Evolutionary conservation across 179 eudicot species (phyloP), one percentile per base, ranked within the genome.

Genomic region (Drosera spatulata): DNA sequence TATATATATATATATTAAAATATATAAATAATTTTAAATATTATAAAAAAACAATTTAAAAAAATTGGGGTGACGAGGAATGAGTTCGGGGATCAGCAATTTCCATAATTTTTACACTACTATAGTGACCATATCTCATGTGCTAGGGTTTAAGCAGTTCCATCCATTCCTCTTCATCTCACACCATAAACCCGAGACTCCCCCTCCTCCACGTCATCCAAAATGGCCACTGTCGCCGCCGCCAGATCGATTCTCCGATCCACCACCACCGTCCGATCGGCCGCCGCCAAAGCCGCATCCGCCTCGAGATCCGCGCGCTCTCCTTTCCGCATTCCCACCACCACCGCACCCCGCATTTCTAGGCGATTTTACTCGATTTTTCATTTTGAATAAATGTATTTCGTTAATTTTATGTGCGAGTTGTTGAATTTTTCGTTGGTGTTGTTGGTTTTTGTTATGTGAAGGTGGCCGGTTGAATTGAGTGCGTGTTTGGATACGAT

Each of bases 381-480:
- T 33, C 37, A 41, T 55, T 15, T 9, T 44, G 37, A 50, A 8
- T 41, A 10, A 65, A 56, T 2, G 11, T 3, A 8, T 41, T 44
- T 22, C 33, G 33, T 22, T 22, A 22, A 38, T 40, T 22, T n/a
- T 41, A 4, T 5, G 6, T 6, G 53, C n/a, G 0, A 5, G 11
- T 39, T 61, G 8, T 39, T 11, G 47, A 61, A 39, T 41, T 41
- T 4, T 7, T 9, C 5, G 50, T 15, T 51, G 33, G 12, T 7
- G 13, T 50, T 2, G 41, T 14, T 41, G 51, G 33, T 22, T 22
- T 22, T 22, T 22, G 15, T 53, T 11, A 42, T 65, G 6, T 68
- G 66, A 60, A 91, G 97, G 73, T 78, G 78, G 64, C 96, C 98
- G 0, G 87, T 60, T 38, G 95, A 91, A 62, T 37, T 91, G 96